Conservation (phyloP, 2,329 filamentous ascomycete species). For the Ophiocordyceps australis region DNA sequence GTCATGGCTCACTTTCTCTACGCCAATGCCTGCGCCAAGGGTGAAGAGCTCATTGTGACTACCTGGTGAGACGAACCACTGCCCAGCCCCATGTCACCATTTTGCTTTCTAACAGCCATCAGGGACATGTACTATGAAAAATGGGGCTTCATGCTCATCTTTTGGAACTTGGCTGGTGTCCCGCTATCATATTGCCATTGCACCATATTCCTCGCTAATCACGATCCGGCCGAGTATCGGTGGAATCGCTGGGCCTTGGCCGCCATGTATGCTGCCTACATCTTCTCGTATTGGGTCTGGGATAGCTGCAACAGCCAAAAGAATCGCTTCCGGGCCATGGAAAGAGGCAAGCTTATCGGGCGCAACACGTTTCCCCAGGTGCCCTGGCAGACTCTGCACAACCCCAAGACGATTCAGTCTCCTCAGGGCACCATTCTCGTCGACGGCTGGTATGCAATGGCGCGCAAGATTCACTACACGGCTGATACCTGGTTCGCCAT, state of each 20-base stretch:
- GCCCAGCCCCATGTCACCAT: too few species aligned
- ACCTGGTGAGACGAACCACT: conserved; percentile 48
- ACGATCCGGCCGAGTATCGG: conserved; percentile 57
- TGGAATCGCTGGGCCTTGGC: conserved; percentile 55
- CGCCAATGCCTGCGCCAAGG: conserved; percentile 82
- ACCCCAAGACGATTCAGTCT: conserved; percentile 62
- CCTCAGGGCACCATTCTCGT: conserved; percentile 58
- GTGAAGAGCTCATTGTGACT: conserved; percentile 75
- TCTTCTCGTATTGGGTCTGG: conserved; percentile 82
- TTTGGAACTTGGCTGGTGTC: conserved; percentile 90
- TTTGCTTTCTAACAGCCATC: conserved; percentile 1
- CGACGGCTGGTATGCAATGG: conserved; percentile 69
- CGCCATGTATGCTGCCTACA: conserved; percentile 49
- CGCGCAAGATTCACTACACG: conserved; percentile 42
- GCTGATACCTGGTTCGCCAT: conserved; percentile 29
- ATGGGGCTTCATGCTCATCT: conserved; percentile 94
- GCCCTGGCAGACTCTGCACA: conserved; percentile 70
- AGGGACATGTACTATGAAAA: conserved; percentile 94
- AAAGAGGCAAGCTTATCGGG: conserved; percentile 50
- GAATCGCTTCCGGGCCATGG: conserved; percentile 72
- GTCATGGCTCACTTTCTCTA: conserved; percentile 85
- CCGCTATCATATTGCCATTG: conserved; percentile 87
- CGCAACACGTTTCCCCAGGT: conserved; percentile 78
- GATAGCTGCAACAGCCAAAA: conserved; percentile 87
- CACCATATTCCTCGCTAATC: conserved; percentile 76